These are phyloP conservation scores for Thraustochytrium striatum DNA, from an alignment of 352 stramenopile genomes.

Conservation along the genomic window DNA sequence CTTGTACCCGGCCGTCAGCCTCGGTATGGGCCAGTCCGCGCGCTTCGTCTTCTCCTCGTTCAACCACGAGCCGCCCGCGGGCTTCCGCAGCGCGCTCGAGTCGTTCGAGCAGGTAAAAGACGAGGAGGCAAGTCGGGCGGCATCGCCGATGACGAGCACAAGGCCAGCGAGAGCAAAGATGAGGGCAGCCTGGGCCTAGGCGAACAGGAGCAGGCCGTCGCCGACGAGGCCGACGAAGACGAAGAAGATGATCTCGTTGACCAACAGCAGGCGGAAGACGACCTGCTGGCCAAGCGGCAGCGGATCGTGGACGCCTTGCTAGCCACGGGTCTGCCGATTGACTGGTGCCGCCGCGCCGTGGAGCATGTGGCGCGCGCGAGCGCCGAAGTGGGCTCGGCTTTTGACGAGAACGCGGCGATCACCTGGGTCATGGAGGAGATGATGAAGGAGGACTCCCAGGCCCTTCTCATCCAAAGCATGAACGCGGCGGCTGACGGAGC, in stretches of 20 bases:
- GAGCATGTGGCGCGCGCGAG: conserved; percentile 50
- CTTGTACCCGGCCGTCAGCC: conserved; percentile 71
- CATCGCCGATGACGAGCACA: not conserved
- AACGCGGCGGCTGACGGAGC: not conserved
- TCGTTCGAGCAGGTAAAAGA: not conserved
- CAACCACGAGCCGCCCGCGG: not conserved
- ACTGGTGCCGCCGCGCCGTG: conserved; percentile 63
- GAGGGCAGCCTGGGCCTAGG: too few relatives aligned
- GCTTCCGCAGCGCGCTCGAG: not conserved
- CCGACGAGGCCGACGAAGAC: too few relatives aligned
- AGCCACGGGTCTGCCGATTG: conserved; percentile 71
- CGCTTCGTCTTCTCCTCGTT: conserved; percentile 70
- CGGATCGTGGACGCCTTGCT: conserved; percentile 70
- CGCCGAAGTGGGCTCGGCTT: conserved; percentile 55
- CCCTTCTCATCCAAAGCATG: conserved; percentile 17
- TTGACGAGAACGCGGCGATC: conserved; percentile 71
- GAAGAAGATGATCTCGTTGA: not conserved
- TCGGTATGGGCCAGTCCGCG: conserved; percentile 73
- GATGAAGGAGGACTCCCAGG: conserved; percentile 64
- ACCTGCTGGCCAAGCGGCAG: conserved; percentile 46
- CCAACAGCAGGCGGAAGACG: not conserved
- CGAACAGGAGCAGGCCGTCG: too few relatives aligned
- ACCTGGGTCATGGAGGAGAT: conserved; percentile 83
- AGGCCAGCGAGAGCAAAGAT: conserved; percentile 3
- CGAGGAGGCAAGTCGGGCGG: not conserved